phyloP scores from a whole-genome alignment of 2,329 filamentous ascomycete species.

The Bipolaris oryzae region DNA sequence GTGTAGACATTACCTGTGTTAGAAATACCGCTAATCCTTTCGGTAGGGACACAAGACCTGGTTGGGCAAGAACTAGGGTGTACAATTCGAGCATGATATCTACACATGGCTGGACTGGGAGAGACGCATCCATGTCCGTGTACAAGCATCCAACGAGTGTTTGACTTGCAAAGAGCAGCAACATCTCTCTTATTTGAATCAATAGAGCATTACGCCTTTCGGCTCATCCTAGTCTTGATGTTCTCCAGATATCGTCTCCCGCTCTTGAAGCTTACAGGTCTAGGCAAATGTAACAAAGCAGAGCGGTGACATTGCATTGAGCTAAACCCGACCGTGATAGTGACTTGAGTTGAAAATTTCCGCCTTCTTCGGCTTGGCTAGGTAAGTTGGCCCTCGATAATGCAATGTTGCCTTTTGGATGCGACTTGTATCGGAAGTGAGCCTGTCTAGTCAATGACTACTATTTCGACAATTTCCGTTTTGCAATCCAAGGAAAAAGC shows the following conservation, averaged over 20 bases:
- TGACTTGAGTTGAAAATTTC: not conserved
- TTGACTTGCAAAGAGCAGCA: slow-evolving; percentile 23
- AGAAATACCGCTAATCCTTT: slow-evolving; percentile 5
- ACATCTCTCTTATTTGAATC: slow-evolving; percentile 3
- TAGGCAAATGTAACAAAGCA: not conserved
- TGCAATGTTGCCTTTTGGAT: not conserved
- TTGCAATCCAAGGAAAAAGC: not conserved
- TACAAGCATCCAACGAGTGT: slow-evolving; percentile 40
- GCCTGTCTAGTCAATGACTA: not conserved
- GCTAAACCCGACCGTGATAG: not conserved
- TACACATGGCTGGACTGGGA: slow-evolving; percentile 15
- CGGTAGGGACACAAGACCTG: slow-evolving; percentile 75
- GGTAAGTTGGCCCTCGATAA: not conserved
- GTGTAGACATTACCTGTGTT: slow-evolving; percentile 18
- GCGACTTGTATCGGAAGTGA: not conserved
- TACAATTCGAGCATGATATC: slow-evolving; percentile 8
- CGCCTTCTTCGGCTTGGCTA: not conserved
- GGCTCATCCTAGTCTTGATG: not conserved
- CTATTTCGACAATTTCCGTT: not conserved
- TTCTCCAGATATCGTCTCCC: not conserved
- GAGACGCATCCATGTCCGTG: slow-evolving; percentile 31
- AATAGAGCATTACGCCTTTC: slow-evolving; percentile 8
- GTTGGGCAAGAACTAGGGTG: slow-evolving; percentile 54
- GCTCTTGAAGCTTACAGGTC: not conserved
- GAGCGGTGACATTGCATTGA: not conserved